Base-by-base conservation (phyloP, 495 filamentous ascomycete genomes). In the Podospora fimiseda region DNA sequence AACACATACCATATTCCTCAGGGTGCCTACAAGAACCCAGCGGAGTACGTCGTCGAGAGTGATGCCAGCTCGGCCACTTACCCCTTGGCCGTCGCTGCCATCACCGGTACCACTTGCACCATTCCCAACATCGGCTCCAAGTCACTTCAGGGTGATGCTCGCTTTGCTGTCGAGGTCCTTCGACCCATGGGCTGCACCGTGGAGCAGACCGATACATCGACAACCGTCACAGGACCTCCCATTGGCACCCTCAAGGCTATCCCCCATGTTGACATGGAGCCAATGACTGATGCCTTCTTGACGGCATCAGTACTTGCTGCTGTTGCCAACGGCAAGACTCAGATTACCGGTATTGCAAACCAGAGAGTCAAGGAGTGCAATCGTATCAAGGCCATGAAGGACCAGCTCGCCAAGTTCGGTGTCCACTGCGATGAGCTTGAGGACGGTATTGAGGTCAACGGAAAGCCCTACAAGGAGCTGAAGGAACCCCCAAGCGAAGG, bases 311-410 rank as follows among this genome's bases (percentile, higher is more conserved):
- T 95, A 24, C 82, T 99, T 47, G 94, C 90, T 14, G 93, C 93
- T 45, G 88, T 93, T 39, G 90, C 91, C n/a, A 84, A 78, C 13
- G 83, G 85, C 0, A 88, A 88, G 1, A 96, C 89, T 14, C 80
- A 80, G 47, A 97, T 99, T 50, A 83, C 81, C 19, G 93, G 93
- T 43, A 99, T 99, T 68, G 91, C 93, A n/a, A 99, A 99, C 65
- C 93, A 99, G 67, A 82, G 92, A 55, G 90, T 96, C 55, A 99
- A 99, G 68, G 93, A 99, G 67, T 99, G 93, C 74, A 94, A 99
- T 67, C 87, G 93, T 22, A 97, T 99, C 61, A 75, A 79, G 60
- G 94, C 94, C 38, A 97, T 99, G 94, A 90, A 92, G 60, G 89
- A 91, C 55, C 83, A 97, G 68, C 80, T 99, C 37, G 87, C 86